Base-by-base conservation (phyloP, 306 rosid genomes). In the Glycine soja region DNA sequence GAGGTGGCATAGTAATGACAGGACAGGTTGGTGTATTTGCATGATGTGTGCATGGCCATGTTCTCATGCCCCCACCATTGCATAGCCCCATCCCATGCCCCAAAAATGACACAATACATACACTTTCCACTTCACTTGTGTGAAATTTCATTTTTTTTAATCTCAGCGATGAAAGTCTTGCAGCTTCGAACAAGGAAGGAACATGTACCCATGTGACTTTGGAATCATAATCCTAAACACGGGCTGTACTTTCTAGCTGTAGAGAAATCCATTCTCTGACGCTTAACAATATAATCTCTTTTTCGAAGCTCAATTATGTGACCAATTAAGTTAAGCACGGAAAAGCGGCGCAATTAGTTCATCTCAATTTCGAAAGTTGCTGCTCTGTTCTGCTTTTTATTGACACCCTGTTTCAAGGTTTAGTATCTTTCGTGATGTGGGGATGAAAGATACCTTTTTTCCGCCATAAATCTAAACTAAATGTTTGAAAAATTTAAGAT, bases 201-300 rank as follows among this genome's bases (percentile, higher is more conserved):
- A 77, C 80, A 85, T 83, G 84, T 57, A 79, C 70, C 43, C 92
- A 87, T 75, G 90, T 88, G 90, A 83, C 59, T 77, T 59, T 5
- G 59, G 47, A 76, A 51, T 79, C 80, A 74, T 71, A 54, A 42
- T 3, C 85, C 75, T 68, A 82, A 64, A 67, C 54, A 10, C 45
- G 10, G 34, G 7, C 54, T 16, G 7, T 18, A 45, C 84, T 70
- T 50, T 67, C 59, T 54, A 15, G 67, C 52, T 73, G 72, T 42
- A 46, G 4, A 43, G 30, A 70, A 70, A 43, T 58, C 72, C 70
- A 58, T 45, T 15, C 66, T 2, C 4, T 34, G 45, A 14, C 48
- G 12, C 56, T 50, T 15, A 14, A 2, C 7, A n/a, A 12, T 4
- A 8, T 56, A 24, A 24, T 24, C 30, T 24, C 30, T 24, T 24